phyloP scores from a whole-genome alignment of 306 rosid species.

The Casuarina glauca region DNA sequence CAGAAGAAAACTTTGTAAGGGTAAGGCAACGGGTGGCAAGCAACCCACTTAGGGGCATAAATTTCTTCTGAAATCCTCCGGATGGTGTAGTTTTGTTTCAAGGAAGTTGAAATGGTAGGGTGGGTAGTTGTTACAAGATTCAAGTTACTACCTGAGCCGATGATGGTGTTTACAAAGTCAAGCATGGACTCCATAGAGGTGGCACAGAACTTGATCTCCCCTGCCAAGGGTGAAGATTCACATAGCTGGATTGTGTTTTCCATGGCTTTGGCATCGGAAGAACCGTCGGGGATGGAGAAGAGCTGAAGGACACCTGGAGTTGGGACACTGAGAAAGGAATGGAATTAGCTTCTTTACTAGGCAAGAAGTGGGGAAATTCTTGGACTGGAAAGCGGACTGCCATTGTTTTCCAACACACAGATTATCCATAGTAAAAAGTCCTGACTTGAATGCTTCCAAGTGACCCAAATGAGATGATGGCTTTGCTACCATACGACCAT shows the following conservation, averaged over 20 bases:
- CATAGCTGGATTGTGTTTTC: constrained; percentile 41
- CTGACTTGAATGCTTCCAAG: constrained; percentile 48
- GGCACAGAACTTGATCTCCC: constrained; percentile 56
- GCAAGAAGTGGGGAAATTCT: constrained; percentile 36
- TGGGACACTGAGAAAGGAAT: constrained; percentile 56
- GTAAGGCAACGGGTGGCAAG: constrained; percentile 55
- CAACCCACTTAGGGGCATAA: constrained; percentile 53
- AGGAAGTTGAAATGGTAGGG: constrained; percentile 31
- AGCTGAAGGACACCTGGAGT: constrained; percentile 52
- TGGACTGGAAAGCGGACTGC: constrained; percentile 47
- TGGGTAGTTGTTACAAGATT: constrained; percentile 38
- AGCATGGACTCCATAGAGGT: constrained; percentile 57
- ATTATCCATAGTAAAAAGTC: constrained; percentile 50
- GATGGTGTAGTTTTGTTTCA: constrained; percentile 45
- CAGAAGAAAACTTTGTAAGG: constrained; percentile 56
- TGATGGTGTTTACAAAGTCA: constrained; percentile 30
- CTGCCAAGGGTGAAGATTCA: constrained; percentile 33
- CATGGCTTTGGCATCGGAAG: constrained; percentile 43
- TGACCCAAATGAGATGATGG: constrained; percentile 22
- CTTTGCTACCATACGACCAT: too few relatives aligned
- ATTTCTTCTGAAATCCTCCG: constrained; percentile 42
- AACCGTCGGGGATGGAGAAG: constrained; percentile 43
- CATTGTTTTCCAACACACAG: constrained; percentile 45
- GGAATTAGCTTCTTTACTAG: constrained; percentile 44
- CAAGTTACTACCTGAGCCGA: constrained; percentile 26